Conservation (phyloP, 129 eudicot genomes). For the Centrapalus pauciflorus region DNA sequence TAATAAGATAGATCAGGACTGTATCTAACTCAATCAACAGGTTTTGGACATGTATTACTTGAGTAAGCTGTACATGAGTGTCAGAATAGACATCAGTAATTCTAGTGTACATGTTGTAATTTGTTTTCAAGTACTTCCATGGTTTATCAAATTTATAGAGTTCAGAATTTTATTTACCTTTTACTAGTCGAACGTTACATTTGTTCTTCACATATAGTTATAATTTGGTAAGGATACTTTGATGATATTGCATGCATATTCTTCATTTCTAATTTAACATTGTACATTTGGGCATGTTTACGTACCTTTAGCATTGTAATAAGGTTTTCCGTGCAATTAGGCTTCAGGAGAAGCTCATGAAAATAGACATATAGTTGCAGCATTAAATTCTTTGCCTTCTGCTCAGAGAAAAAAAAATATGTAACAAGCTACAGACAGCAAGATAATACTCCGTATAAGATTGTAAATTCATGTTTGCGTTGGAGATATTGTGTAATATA, state of each 20-base stretch:
- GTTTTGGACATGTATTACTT: not conserved
- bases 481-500: not conserved
- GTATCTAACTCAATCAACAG: not conserved
- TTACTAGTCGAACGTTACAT: not conserved
- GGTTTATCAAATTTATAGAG: not conserved
- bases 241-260: no score
- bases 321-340: no score
- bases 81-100: not conserved
- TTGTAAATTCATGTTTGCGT: not conserved
- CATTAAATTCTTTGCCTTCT: not conserved
- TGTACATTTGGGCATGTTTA: not conserved
- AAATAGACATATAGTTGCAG: not conserved
- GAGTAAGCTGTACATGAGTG: conserved; percentile 1
- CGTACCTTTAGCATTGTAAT: not conserved
- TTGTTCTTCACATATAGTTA: not conserved
- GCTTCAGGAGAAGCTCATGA: not conserved
- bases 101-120: not conserved
- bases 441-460: not conserved
- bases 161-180: not conserved
- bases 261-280: no score
- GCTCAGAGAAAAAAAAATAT: not conserved
- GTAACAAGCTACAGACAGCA: not conserved
- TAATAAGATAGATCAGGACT: not conserved
- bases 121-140: not conserved
- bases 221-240: not conserved